These are phyloP conservation scores for Rubia yunnanensis DNA, from an alignment of 257 asterid species.

Conservation along the genomic window DNA sequence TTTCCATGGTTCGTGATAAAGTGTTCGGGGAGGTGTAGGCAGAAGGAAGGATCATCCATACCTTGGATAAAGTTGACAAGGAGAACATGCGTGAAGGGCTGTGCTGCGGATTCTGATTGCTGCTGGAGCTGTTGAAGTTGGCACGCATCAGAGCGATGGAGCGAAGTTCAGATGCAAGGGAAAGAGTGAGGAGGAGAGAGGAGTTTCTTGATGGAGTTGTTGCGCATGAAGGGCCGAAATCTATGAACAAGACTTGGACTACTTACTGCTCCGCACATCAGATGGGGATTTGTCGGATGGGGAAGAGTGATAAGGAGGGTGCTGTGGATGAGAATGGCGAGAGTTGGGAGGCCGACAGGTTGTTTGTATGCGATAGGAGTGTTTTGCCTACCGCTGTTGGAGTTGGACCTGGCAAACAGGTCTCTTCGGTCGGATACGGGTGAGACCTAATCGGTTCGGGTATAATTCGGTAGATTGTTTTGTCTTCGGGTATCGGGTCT, in stretches of 20 bases:
- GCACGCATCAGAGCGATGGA: constrained; percentile 72
- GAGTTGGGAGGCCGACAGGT: constrained; percentile 82
- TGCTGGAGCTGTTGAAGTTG: constrained; percentile 83
- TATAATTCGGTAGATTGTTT: no score
- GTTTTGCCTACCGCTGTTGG: constrained; percentile 72
- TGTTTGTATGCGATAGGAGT: constrained; percentile 81
- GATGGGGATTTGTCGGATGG: constrained; percentile 94
- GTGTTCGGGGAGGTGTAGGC: constrained; percentile 42
- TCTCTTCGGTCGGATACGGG: no score
- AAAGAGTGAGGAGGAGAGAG: constrained; percentile 26
- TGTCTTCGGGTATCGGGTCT: no score
- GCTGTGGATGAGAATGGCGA: constrained; percentile 84
- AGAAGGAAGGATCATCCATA: constrained; percentile 44
- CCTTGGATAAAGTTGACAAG: constrained; percentile 26
- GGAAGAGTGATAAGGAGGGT: constrained; percentile 34
- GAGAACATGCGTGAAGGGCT: constrained; percentile 51
- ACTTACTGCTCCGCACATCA: constrained; percentile 80
- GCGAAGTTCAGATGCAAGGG: constrained; percentile 49
- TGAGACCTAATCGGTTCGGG: no score
- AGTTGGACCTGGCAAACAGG: no score
- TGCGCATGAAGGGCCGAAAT: constrained; percentile 52
- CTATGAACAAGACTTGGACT: constrained; percentile 44
- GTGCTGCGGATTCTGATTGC: constrained; percentile 55
- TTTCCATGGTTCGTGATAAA: constrained; percentile 52
- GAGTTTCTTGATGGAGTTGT: constrained; percentile 46